Evolutionary conservation across 1,284 basidiomycete genomes (phyloP).

Genomic region (Heterobasidion annosum): DNA sequence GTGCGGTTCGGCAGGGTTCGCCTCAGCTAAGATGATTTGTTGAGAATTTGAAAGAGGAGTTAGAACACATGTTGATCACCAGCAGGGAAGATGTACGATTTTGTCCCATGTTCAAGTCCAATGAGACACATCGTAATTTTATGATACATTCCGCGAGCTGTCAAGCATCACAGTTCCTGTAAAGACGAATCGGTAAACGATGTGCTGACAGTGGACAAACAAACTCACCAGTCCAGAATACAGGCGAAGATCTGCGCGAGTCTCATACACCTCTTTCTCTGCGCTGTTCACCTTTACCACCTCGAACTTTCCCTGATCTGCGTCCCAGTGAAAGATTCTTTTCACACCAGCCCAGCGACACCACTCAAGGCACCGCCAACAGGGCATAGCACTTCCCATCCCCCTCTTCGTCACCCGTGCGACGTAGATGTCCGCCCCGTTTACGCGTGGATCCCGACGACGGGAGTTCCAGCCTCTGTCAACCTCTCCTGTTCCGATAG

Average conservation of each 20-base stretch:
- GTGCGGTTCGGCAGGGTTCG: too few species aligned
- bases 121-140: too few species aligned
- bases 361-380: slow-evolving; percentile 48
- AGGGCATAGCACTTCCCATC: slow-evolving; percentile 38
- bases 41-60: too few species aligned
- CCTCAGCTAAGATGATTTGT: too few species aligned
- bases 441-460: slow-evolving; percentile 32
- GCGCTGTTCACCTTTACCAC: slow-evolving; percentile 43
- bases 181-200: neutral
- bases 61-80: too few species aligned
- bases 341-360: slow-evolving; percentile 50
- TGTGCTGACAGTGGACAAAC: neutral
- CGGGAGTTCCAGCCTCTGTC: slow-evolving; percentile 26
- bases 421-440: slow-evolving; percentile 49
- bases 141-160: too few species aligned
- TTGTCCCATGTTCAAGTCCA: too few species aligned
- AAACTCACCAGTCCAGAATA: slow-evolving; percentile 30
- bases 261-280: slow-evolving; percentile 33
- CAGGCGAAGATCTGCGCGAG: slow-evolving; percentile 35
- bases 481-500: slow-evolving; percentile 7
- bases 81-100: too few species aligned
- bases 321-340: slow-evolving; percentile 47
- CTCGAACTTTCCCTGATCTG: slow-evolving; percentile 31
- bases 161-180: neutral
- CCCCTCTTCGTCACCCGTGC: slow-evolving; percentile 40